Evolutionary conservation across 2,329 filamentous ascomycete genomes (phyloP), one percentile per base, ranked within the genome.

Genomic region (Penicillium crustosum): DNA sequence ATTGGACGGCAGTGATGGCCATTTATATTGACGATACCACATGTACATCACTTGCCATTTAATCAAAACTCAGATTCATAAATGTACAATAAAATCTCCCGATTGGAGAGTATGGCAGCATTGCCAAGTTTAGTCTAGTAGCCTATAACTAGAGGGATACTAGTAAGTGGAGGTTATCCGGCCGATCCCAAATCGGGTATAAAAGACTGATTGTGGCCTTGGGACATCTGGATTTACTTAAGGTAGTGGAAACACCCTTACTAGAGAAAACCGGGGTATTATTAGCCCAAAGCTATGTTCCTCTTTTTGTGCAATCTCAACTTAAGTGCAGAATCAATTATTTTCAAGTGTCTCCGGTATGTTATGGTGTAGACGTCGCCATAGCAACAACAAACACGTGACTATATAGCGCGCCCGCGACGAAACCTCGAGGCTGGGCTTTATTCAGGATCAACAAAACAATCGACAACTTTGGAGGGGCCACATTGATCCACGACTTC

Each of bases 401-500:
- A 64, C 53, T 39, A 1, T 10, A 38, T 47, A 52, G 60, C 61
- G 59, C 62, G 61, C 53, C 44, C 59, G 57, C 59, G 56, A 55
- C 42, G 58, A 58, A 62, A 60, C 59, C 53, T 64, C 60, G 21
- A 61, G 55, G 55, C 58, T 17, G 27, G 43, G 42, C 58, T 60
- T 61, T 57, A 52, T 58, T 35, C 41, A 48, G 51, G 38, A 62
- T 65, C 63, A 67, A 67, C 66, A 67, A 67, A 66, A 67, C 60
- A 66, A 57, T 51, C 62, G 61, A 66, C 60, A 60, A 58, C 44
- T 53, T 58, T 59, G 60, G 64, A 63, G 58, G 61, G 60, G 54
- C 65, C 58, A 31, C 65, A 66, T 66, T 67, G 65, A 66, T 66
- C 25, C 53, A 50, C 64, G 59, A 66, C 64, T 66, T 66, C 65